Evolutionary conservation across 352 stramenopile species (phyloP).

Genomic region (Thalassiosira hispida): DNA sequence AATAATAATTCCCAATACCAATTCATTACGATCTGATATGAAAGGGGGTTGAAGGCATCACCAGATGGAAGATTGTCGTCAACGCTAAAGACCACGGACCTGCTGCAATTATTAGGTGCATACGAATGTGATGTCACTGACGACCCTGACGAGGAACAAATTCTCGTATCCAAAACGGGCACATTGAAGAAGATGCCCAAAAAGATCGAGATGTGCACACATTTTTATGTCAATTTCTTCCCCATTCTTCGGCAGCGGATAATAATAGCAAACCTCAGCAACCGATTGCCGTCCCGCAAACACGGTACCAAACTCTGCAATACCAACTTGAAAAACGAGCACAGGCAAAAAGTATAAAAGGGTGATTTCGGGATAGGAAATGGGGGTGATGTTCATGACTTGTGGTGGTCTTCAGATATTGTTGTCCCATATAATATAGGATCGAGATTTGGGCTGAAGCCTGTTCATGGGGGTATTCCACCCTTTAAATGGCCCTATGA

Average conservation of each 20-base stretch:
- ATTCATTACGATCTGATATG: too few relatives aligned
- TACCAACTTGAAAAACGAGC: conserved; percentile 24
- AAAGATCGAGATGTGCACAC: conserved; percentile 19
- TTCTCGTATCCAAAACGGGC: background rate
- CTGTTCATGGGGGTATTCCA: conserved; percentile 21
- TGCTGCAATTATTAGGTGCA: too few relatives aligned
- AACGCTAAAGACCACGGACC: too few relatives aligned
- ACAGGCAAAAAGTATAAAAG: conserved; percentile 25
- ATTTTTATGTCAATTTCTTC: conserved; percentile 23
- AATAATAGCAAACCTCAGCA: background rate
- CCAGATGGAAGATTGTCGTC: too few relatives aligned
- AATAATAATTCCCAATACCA: too few relatives aligned
- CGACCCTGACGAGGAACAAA: background rate
- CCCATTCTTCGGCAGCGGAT: background rate
- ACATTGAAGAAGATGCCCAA: background rate
- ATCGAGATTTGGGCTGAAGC: conserved; percentile 9
- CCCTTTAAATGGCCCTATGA: too few relatives aligned
- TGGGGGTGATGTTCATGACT: conserved; percentile 18
- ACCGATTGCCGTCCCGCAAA: conserved; percentile 28
- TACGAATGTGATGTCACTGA: too few relatives aligned
- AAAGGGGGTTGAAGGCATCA: too few relatives aligned
- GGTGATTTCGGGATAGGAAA: conserved; percentile 23
- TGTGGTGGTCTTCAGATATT: conserved; percentile 36
- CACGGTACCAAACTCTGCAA: conserved; percentile 20
- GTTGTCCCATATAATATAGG: conserved; percentile 27